These are phyloP conservation scores for Pelagophyceae sp. DNA, from an alignment of 352 stramenopile genomes.

Conservation along the genomic window DNA sequence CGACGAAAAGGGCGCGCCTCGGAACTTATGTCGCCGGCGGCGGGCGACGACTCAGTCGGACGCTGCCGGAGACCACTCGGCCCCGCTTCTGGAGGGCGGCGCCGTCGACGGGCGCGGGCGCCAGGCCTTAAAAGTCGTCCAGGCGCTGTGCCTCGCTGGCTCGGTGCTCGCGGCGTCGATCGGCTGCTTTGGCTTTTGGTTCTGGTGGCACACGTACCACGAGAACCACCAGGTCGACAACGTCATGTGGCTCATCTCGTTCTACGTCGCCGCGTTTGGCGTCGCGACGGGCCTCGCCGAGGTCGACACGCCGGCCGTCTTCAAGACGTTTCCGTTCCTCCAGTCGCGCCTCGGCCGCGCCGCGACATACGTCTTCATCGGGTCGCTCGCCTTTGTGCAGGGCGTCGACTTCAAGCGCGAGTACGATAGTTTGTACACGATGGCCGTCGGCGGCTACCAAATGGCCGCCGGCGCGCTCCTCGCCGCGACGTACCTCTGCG, in stretches of 20 bases:
- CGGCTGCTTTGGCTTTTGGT: slow-evolving; percentile 7
- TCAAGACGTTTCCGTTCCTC: neutral
- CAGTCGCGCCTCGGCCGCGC: slow-evolving; percentile 2
- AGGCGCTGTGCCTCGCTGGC: neutral
- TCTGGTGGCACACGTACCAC: slow-evolving; percentile 2
- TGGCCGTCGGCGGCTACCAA: neutral
- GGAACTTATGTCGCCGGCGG: too few relatives aligned
- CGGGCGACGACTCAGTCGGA: too few relatives aligned
- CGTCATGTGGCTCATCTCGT: neutral
- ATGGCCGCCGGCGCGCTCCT: neutral
- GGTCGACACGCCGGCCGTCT: neutral
- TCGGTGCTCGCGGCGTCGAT: neutral
- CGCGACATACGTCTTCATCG: slow-evolving; percentile 11
- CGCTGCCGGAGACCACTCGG: too few relatives aligned
- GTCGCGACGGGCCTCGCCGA: neutral
- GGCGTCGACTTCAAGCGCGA: neutral
- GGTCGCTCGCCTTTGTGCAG: neutral
- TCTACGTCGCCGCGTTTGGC: neutral
- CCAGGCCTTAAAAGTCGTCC: neutral
- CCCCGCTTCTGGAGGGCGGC: too few relatives aligned
- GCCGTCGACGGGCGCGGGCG: neutral
- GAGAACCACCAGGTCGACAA: neutral
- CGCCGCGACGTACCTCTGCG: neutral
- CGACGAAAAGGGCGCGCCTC: too few relatives aligned
- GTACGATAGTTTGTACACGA: neutral